These are phyloP conservation scores for Tuber brumale DNA, from an alignment of 495 filamentous ascomycete species.

Conservation along the genomic window DNA sequence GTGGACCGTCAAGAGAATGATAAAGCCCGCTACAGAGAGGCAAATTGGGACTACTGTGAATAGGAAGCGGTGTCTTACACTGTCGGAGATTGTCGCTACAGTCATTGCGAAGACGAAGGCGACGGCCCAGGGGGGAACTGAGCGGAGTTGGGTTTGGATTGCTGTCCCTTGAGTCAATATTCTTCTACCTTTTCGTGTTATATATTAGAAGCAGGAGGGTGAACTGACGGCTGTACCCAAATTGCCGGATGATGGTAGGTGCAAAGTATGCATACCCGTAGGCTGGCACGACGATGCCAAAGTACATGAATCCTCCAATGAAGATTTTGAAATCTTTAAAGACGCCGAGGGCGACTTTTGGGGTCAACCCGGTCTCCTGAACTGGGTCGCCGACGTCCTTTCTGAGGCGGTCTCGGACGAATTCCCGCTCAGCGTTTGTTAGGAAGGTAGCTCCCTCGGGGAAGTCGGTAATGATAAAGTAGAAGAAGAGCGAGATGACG, in stretches of 20 bases:
- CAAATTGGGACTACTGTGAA: constrained; percentile 62
- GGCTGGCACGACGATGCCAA: constrained; percentile 78
- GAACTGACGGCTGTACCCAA: constrained; percentile 49
- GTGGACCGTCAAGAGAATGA: constrained; percentile 62
- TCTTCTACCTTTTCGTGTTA: constrained; percentile 33
- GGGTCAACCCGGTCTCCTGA: constrained; percentile 52
- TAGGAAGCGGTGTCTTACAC: constrained; percentile 62
- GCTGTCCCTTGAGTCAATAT: constrained; percentile 35
- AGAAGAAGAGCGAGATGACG: constrained; percentile 63
- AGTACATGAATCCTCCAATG: constrained; percentile 83
- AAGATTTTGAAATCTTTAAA: constrained; percentile 72
- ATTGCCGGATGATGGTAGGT: constrained; percentile 65
- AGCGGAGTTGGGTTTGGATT: constrained; percentile 71
- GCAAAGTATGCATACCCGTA: constrained; percentile 72
- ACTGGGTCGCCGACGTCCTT: constrained; percentile 73
- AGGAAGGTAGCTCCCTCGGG: constrained; percentile 62
- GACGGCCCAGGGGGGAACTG: constrained; percentile 79
- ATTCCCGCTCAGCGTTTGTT: constrained; percentile 65
- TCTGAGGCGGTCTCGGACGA: constrained; percentile 64
- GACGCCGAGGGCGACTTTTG: constrained; percentile 59
- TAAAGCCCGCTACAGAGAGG: constrained; percentile 64
- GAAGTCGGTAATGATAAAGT: constrained; percentile 78
- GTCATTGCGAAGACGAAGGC: constrained; percentile 70
- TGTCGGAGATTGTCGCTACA: constrained; percentile 64
- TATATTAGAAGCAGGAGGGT: neutral